Base-by-base conservation (phyloP, 495 filamentous ascomycete genomes). In the Aspergillus hancockii region DNA sequence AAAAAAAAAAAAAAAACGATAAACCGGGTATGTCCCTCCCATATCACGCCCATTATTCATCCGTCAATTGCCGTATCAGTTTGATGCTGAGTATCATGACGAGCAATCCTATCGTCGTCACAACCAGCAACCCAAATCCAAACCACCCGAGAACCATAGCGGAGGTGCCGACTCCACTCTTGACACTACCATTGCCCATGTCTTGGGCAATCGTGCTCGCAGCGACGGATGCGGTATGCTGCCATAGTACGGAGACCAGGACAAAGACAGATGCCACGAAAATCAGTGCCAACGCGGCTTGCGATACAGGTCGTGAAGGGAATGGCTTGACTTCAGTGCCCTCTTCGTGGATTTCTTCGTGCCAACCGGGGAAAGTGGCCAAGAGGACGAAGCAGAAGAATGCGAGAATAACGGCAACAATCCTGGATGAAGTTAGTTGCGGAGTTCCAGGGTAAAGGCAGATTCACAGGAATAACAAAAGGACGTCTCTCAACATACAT, bases 71-170 rank as follows among this genome's bases (percentile, higher is more conserved):
- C 28, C 82, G 71, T 66, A 94, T 73, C 30, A 95, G 77, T 32
- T 83, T 81, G 63, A 96, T 91, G 75, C 91, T 96, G 69, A 96
- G 75, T 60, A 96, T 95, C 93, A 98, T 98, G 62, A 97, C 88
- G 38, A 98, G 78, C 71, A 98, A 72, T 23, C 93, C 93, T 68
- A 97, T 95, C 18, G 93, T 96, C 30, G 96, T 92, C 34, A 97
- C 86, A 55, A 97, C 93, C 61, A 98, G 79, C 58, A 97, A 67
- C 32, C 88, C 90, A 67, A 98, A 98, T 14, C 91, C 90, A 72
- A 98, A 97, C 93, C 93, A 98, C 25, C 93, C 93, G 65, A 98
- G 81, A 30, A 97, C 89, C 91, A 98, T 98, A 10, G 93, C 93
- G 4, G 87, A 90, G 6, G 90, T 90, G 3, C 93, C 93, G 40